Percentiles rank a stretch among this genome's conserved stretches.
Evolutionary conservation across 2,329 filamentous ascomycete genomes (phyloP).

Genomic region (Sporothrix brunneoviolacea): DNA sequence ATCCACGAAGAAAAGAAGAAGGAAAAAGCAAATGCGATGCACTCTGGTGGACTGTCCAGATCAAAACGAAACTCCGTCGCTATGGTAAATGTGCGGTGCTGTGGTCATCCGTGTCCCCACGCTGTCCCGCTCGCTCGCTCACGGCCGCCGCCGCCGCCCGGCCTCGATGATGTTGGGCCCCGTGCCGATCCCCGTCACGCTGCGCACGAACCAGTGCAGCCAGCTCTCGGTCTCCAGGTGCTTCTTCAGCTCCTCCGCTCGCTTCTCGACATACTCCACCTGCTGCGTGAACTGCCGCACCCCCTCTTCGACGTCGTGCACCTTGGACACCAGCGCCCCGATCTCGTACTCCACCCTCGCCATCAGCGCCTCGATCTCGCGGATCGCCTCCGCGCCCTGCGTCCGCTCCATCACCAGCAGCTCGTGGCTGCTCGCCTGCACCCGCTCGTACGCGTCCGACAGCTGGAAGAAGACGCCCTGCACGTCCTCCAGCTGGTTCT

Average conservation of each 20-base stretch:
- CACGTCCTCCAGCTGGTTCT: slow-evolving; percentile 58
- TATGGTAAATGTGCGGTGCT: not conserved
- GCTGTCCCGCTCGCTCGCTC: not conserved
- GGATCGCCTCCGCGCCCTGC: slow-evolving; percentile 62
- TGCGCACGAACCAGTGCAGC: slow-evolving; percentile 57
- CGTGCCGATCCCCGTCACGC: slow-evolving; percentile 53
- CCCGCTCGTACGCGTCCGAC: slow-evolving; percentile 60
- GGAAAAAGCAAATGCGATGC: not conserved
- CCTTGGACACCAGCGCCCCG: slow-evolving; percentile 67
- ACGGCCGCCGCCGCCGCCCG: not conserved
- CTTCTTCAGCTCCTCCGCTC: slow-evolving; percentile 55
- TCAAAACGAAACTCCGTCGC: slow-evolving; percentile 8
- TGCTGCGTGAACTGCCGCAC: slow-evolving; percentile 73
- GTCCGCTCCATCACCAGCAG: slow-evolving; percentile 63
- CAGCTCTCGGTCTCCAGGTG: slow-evolving; percentile 59
- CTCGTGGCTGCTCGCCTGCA: slow-evolving; percentile 62
- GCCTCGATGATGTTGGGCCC: slow-evolving; percentile 47
- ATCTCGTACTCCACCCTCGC: slow-evolving; percentile 93
- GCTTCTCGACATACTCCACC: slow-evolving; percentile 62
- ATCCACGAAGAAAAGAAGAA: not conserved
- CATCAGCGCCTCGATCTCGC: slow-evolving; percentile 72
- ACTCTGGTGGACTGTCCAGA: too few species aligned
- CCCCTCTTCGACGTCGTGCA: slow-evolving; percentile 81
- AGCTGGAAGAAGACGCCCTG: slow-evolving; percentile 62
- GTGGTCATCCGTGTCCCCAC: not conserved